phyloP scores from a whole-genome alignment of 768 basidiomycete genomes.

The Fomitopsis serialis region DNA sequence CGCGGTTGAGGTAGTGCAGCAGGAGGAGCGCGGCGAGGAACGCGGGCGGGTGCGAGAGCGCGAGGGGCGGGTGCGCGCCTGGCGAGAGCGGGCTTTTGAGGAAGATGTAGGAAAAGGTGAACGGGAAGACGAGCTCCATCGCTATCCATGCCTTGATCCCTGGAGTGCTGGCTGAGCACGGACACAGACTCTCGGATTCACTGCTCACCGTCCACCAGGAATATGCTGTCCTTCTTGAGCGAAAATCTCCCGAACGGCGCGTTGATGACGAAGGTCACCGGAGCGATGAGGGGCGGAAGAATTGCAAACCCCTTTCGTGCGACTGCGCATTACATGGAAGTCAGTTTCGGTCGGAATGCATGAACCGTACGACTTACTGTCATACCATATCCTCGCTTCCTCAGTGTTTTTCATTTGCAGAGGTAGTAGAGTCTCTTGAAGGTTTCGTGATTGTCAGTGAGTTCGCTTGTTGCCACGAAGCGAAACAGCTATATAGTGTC shows the following conservation, averaged over 20 bases:
- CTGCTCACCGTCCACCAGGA: conserved; percentile 53
- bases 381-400: neutral
- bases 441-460: too few relatives aligned
- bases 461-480: too few relatives aligned
- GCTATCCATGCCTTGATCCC: conserved; percentile 61
- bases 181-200: neutral
- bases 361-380: neutral
- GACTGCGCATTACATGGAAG: conserved; percentile 17
- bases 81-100: conserved; percentile 42
- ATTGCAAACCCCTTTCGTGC: conserved; percentile 43
- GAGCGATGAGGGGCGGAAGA: conserved; percentile 29
- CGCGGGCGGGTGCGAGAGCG: conserved; percentile 36
- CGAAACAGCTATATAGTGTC: too few relatives aligned
- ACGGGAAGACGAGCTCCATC: conserved; percentile 69
- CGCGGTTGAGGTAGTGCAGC: conserved; percentile 79
- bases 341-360: neutral
- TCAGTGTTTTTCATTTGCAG: neutral
- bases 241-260: conserved; percentile 83
- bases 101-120: conserved; percentile 46
- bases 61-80: conserved; percentile 20
- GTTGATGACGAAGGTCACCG: conserved; percentile 46
- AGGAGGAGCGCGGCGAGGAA: conserved; percentile 58
- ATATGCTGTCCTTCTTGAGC: conserved; percentile 35
- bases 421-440: too few relatives aligned
- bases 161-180: conserved; percentile 1